Evolutionary conservation across 129 eudicot genomes (phyloP), one percentile per base, ranked within the genome.

Genomic region (Flaveria bidentis): DNA sequence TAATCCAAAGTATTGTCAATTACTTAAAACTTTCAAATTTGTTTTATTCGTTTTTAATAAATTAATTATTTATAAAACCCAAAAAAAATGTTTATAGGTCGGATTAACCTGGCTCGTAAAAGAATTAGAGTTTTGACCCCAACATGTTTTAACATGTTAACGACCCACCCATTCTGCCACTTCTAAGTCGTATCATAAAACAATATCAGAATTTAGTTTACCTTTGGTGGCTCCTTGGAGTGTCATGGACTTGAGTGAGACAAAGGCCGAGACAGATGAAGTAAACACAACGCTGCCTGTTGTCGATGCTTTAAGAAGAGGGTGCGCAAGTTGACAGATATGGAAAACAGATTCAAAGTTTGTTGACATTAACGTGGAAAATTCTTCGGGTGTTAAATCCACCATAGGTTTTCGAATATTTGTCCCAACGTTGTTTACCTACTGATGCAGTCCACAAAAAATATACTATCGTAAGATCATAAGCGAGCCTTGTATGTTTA

Each of bases 371-470:
- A 91, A 49, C 10, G 67, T 73, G 6, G 94, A 84, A 74, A 84
- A 70, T 12, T 91, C 94, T 79, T 88, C 88, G 2, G 86, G 66
- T 55, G 97, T 86, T 60, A 80, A 74, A 75, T 88, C 91, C 68
- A 72, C 88, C 83, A 85, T 83, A 30, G 88, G 88, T 65, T 88
- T 88, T 63, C 84, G 67, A 50, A 88, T 85, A 58, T 83, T 84
- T 51, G 88, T 85, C 73, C 91, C 97, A 36, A 82, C 90, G 78
- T 91, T 91, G 75, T 91, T 91, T 70, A 91, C 81, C 97, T 91
- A 84, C 88, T 78, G 74, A 72, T 74, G 62, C 84, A 71, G 47
- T 49, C 10, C 73, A 81, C 41, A 41, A 36, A 44, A 62, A 46
- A 39, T 26, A 11, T 61, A 64, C 36, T 25, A 71, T 23, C 9